Percentiles rank a stretch among this genome's conserved stretches.
These are phyloP conservation scores for Fusarium haematococcum DNA, from an alignment of 2,329 filamentous ascomycete genomes.

Conservation along the genomic window DNA sequence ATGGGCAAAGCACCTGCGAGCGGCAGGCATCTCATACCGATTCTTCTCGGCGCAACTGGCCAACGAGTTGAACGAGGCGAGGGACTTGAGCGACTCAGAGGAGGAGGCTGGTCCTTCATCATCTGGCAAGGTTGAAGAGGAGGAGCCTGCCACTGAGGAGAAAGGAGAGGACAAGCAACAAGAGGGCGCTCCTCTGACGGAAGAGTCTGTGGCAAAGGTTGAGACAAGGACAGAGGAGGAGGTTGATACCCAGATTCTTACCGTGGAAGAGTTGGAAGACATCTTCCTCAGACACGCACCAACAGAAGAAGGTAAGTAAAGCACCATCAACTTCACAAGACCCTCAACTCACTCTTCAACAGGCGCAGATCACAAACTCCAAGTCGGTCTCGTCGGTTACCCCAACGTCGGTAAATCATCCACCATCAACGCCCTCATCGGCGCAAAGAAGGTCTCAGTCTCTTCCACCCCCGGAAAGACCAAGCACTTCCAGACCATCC, in stretches of 20 bases:
- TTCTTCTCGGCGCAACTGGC: conserved; percentile 97
- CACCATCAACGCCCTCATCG: conserved; percentile 98
- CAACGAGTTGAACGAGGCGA: conserved; percentile 86
- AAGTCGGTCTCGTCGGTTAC: conserved; percentile 95
- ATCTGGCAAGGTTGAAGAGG: conserved; percentile 38
- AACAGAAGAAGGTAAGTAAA: conserved; percentile 61
- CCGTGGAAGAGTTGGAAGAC: conserved; percentile 90
- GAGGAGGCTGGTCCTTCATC: conserved; percentile 45
- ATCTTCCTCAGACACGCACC: conserved; percentile 83
- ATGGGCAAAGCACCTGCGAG: conserved; percentile 90
- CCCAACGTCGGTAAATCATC: conserved; percentile 99
- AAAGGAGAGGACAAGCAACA: conserved; percentile 43
- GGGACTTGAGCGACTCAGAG: conserved; percentile 64
- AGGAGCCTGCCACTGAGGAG: conserved; percentile 22
- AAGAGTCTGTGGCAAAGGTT: conserved; percentile 48
- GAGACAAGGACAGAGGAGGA: conserved; percentile 49
- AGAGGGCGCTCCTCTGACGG: conserved; percentile 38
- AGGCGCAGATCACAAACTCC: conserved; percentile 74
- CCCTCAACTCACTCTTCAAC: conserved; percentile 21
- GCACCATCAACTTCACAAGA: neutral
- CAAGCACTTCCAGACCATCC: conserved; percentile 99
- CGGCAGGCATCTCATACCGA: conserved; percentile 85
- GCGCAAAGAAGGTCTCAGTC: conserved; percentile 97
- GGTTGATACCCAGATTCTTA: conserved; percentile 82
- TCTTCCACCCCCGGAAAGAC: conserved; percentile 98